phyloP scores from a whole-genome alignment of 1,139 yeast genomes.

The Yamadazyma mexicana region DNA sequence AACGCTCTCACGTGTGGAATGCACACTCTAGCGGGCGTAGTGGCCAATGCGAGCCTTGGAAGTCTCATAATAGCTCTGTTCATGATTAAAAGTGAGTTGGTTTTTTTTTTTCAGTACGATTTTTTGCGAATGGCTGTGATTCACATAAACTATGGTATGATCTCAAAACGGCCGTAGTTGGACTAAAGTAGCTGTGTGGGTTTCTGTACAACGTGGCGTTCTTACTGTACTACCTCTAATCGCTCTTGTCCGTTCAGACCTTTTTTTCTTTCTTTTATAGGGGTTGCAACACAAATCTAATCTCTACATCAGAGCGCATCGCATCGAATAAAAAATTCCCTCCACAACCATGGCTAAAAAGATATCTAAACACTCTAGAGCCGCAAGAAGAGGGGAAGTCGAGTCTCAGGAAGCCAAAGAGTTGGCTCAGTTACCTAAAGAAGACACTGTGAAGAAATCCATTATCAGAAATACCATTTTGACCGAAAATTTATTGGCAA shows the following conservation, averaged over 20 bases:
- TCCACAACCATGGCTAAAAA: slow-evolving; percentile 18
- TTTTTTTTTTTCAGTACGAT: too few species aligned
- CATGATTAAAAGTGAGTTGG: too few species aligned
- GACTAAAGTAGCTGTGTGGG: too few species aligned
- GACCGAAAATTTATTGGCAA: slow-evolving; percentile 60
- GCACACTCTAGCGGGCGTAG: background rate
- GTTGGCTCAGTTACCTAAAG: slow-evolving; percentile 53
- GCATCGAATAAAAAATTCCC: slow-evolving; percentile 4
- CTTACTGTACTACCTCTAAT: too few species aligned
- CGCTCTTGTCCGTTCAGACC: too few species aligned
- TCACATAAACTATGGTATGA: too few species aligned
- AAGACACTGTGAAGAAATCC: slow-evolving; percentile 57
- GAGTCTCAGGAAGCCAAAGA: slow-evolving; percentile 47
- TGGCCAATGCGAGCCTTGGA: background rate
- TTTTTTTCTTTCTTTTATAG: too few species aligned
- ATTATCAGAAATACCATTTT: slow-evolving; percentile 68
- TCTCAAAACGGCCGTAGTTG: too few species aligned
- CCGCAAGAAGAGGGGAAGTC: slow-evolving; percentile 64
- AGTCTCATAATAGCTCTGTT: too few species aligned
- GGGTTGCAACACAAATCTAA: too few species aligned
- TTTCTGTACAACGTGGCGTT: too few species aligned
- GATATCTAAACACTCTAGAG: slow-evolving; percentile 72
- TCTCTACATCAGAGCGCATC: slow-evolving; percentile 6
- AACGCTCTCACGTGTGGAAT: background rate
- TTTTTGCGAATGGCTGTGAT: too few species aligned